phyloP scores from a whole-genome alignment of 108 stramenopile genomes.

The Nannochloropsis salina region DNA sequence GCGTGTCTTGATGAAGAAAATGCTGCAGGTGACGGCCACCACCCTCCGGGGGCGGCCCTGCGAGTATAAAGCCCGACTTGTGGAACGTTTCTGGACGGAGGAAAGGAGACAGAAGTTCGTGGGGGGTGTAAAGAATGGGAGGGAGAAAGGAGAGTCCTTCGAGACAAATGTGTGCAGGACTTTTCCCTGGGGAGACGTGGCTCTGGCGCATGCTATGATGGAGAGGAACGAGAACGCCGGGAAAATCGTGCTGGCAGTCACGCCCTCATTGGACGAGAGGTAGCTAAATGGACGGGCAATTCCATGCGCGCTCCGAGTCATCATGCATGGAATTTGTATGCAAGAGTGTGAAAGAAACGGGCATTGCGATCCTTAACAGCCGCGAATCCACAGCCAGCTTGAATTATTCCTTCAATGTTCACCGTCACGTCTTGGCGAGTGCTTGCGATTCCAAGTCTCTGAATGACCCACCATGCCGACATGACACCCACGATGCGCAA shows the following conservation, averaged over 20 bases:
- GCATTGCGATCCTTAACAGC: too few species aligned
- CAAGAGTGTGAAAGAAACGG: too few species aligned
- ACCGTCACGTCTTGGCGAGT: too few species aligned
- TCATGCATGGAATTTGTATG: too few species aligned
- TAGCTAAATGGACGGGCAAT: too few species aligned
- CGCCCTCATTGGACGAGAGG: not conserved
- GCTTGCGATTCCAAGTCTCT: too few species aligned
- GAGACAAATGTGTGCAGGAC: not conserved
- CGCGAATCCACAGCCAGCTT: too few species aligned
- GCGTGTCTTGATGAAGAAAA: not conserved
- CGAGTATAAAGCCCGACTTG: not conserved
- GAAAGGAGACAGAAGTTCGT: not conserved
- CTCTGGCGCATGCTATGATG: not conserved
- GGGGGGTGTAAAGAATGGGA: not conserved
- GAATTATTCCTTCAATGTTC: too few species aligned
- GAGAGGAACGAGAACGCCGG: conserved; percentile 13
- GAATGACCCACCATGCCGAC: too few species aligned
- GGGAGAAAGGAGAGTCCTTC: not conserved
- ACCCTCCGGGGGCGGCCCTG: not conserved
- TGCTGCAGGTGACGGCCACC: not conserved
- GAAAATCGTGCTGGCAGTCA: not conserved
- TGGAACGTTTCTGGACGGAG: conserved; percentile 16
- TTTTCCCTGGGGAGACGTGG: not conserved
- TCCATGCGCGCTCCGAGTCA: too few species aligned
- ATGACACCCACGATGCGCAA: too few species aligned